Percentiles rank a stretch among this genome's conserved stretches.
These are phyloP conservation scores for Yamadazyma olivae DNA, from an alignment of 805 yeast genomes.

Conservation along the genomic window DNA sequence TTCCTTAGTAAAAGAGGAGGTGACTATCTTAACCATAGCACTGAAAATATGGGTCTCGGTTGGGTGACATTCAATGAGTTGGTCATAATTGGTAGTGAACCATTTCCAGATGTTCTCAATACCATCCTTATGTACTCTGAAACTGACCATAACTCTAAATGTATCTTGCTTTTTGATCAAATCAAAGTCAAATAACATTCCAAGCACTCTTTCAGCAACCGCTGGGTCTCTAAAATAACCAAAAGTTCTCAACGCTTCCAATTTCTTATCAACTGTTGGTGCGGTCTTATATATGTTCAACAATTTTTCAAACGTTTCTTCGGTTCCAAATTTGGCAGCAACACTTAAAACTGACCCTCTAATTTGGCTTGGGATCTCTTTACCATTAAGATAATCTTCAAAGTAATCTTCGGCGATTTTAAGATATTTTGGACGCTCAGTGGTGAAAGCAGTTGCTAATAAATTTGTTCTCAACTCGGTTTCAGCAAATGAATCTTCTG, in stretches of 20 bases:
- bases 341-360: slow-evolving; percentile 61
- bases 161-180: slow-evolving; percentile 68
- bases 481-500: slow-evolving; percentile 52
- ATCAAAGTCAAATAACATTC: slow-evolving; percentile 52
- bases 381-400: slow-evolving; percentile 56
- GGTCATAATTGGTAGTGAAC: slow-evolving; percentile 72
- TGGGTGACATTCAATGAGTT: slow-evolving; percentile 63
- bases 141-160: slow-evolving; percentile 72
- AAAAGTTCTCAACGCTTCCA: slow-evolving; percentile 64
- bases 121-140: slow-evolving; percentile 63
- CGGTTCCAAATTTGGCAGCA: slow-evolving; percentile 66
- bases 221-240: slow-evolving; percentile 58
- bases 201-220: slow-evolving; percentile 54
- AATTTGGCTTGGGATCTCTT: slow-evolving; percentile 72
- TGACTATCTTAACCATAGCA: slow-evolving; percentile 60
- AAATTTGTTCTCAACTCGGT: slow-evolving; percentile 67
- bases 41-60: slow-evolving; percentile 81
- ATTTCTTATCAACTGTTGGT: slow-evolving; percentile 60
- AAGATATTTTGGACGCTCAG: slow-evolving; percentile 47
- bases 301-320: slow-evolving; percentile 59
- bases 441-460: slow-evolving; percentile 56
- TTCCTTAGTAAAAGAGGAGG: slow-evolving; percentile 58
- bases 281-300: slow-evolving; percentile 60
- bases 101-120: slow-evolving; percentile 70
- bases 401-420: slow-evolving; percentile 40